Evolutionary conservation across 257 asterid genomes (phyloP).

Genomic region (Jacaranda mimosifolia): DNA sequence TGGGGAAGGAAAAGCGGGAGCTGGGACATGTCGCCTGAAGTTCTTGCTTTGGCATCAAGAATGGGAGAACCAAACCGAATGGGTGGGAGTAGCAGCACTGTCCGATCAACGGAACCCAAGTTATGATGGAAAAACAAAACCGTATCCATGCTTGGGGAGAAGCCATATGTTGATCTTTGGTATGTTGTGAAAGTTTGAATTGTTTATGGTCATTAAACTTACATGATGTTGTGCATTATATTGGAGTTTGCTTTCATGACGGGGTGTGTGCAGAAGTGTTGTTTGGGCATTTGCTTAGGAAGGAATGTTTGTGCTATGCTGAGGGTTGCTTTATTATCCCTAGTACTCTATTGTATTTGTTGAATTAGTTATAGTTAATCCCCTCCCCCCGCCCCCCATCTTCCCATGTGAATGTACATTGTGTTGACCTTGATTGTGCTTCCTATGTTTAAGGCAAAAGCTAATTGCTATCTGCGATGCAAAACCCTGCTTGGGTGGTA

Average conservation of each 20-base stretch:
- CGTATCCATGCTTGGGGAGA: background rate
- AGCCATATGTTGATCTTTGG: constrained; percentile 19
- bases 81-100: constrained; percentile 65
- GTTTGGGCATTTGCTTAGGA: constrained; percentile 42
- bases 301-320: constrained; percentile 44
- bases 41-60: constrained; percentile 88
- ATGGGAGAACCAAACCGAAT: constrained; percentile 71
- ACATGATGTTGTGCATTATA: constrained; percentile 43
- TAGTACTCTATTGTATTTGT: constrained; percentile 52
- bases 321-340: constrained; percentile 40
- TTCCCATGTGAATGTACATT: constrained; percentile 31
- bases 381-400: background rate
- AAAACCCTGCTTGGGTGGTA: background rate
- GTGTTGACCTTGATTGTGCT: constrained; percentile 26
- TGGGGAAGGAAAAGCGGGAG: constrained; percentile 98
- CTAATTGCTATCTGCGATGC: constrained; percentile 22
- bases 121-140: constrained; percentile 34
- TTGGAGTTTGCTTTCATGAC: constrained; percentile 33
- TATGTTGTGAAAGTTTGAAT: constrained; percentile 38
- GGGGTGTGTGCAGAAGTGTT: constrained; percentile 45
- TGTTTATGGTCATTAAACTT: constrained; percentile 44
- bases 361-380: constrained; percentile 44
- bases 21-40: constrained; percentile 99
- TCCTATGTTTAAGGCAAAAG: constrained; percentile 9
- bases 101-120: constrained; percentile 50